These are phyloP conservation scores for Diaporthe aspalathi DNA, from an alignment of 2,329 filamentous ascomycete species.

Conservation along the genomic window DNA sequence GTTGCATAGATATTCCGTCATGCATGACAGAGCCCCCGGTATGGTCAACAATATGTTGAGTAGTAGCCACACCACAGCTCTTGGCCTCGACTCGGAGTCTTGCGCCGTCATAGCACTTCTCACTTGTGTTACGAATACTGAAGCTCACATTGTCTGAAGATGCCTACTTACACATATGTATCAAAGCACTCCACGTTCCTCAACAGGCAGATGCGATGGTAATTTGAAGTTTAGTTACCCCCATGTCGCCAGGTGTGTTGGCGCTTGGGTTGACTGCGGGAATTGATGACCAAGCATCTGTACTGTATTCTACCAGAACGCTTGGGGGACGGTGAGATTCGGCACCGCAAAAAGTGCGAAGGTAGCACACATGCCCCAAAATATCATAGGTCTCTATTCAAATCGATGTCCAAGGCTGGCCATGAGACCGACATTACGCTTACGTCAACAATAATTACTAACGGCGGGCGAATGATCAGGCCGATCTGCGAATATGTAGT, in stretches of 20 bases:
- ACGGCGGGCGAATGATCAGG: conserved; percentile 3
- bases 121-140: neutral
- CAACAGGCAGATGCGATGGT: neutral
- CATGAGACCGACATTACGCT: neutral
- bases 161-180: too few species aligned
- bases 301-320: neutral
- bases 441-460: neutral
- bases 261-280: too few species aligned
- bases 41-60: neutral
- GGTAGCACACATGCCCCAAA: neutral
- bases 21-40: neutral
- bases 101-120: neutral
- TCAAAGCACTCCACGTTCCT: neutral
- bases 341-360: conserved; percentile 15
- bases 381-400: neutral
- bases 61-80: neutral
- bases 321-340: conserved; percentile 6
- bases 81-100: neutral
- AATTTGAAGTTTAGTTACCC: neutral
- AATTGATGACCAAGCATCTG: conserved; percentile 18
- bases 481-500: neutral
- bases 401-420: neutral
- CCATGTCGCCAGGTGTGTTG: neutral
- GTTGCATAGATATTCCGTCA: neutral
- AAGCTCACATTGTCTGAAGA: neutral